Evolutionary conservation across 768 basidiomycete genomes (phyloP), one percentile per base, ranked within the genome.

Genomic region (Neoboletus magnificus): DNA sequence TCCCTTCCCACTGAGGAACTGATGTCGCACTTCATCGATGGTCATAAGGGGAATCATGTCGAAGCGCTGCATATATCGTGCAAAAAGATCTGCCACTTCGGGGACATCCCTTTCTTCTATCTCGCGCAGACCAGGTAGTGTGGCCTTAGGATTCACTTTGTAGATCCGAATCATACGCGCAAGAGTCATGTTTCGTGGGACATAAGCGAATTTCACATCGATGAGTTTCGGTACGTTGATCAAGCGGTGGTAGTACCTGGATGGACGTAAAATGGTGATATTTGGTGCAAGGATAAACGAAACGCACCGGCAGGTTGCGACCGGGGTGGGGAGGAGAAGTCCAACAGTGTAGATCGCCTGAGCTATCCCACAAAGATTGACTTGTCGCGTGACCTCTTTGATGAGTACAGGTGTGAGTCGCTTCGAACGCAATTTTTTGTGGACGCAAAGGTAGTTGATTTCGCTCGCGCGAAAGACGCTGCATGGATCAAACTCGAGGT

Each of bases 321-420:
- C 83, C 0, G 97, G 97, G 0, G 97, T 98, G 10, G 97, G 97
- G 12, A 99, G 77, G 41, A 97, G 85, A 25, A 93, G 84, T 2
- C 97, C 97, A 18, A 85, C 95, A 0, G 97, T 99, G 71, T 98
- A 98, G 48, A 99, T 89, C 9, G 97, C 97, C 71, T 99, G 97
- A 77, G 97, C 98, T 50, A 97, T 79, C 32, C 91, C 91, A 59
- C 84, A 81, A 36, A 98, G 79, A 70, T 98, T 84, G 50, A 91
- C 90, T 67, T 92, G 91, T 22, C 97, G 81, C 0, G 97, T 98
- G 25, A 98, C 89, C 67, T 99, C 97, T 70, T 97, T 97, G 75
- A 99, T 98, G 48, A 99, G 80, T 13, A 98, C 91, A 1, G 97
- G 97, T 0, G 97, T 87, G 23, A 98, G 77, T 39, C 97, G 89